These are phyloP conservation scores for Hericium erinaceus DNA, from an alignment of 768 basidiomycete species.

Conservation along the genomic window DNA sequence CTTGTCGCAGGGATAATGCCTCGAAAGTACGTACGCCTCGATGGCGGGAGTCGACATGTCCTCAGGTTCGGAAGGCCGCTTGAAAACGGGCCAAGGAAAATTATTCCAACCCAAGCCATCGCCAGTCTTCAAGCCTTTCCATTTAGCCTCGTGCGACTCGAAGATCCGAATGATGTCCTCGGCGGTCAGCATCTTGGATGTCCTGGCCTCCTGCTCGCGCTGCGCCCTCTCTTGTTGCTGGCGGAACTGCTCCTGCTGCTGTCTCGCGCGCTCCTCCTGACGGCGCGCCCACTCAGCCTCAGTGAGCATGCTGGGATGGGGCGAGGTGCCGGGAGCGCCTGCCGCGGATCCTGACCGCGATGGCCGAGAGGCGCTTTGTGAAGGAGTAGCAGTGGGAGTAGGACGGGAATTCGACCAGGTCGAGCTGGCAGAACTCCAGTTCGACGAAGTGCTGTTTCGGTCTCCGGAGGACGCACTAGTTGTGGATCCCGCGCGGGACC, in stretches of 20 bases:
- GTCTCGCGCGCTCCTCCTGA: conserved; percentile 51
- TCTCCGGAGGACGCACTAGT: conserved; percentile 8
- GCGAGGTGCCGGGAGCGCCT: conserved; percentile 12
- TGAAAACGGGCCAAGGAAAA: conserved; percentile 71
- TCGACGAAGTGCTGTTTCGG: conserved; percentile 12
- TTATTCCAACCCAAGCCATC: conserved; percentile 48
- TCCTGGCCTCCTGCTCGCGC: conserved; percentile 31
- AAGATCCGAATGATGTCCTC: conserved; percentile 50
- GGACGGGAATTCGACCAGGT: conserved; percentile 12
- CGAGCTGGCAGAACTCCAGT: conserved; percentile 12
- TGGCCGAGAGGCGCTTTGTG: conserved; percentile 4
- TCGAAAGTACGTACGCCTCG: conserved; percentile 52
- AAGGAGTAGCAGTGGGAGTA: conserved; percentile 9
- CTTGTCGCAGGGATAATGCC: conserved; percentile 45
- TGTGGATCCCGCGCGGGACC: conserved; percentile 18
- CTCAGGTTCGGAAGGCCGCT: conserved; percentile 44
- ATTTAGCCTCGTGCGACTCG: conserved; percentile 53
- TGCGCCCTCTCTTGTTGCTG: conserved; percentile 55
- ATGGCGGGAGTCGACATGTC: conserved; percentile 51
- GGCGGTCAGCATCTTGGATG: conserved; percentile 37
- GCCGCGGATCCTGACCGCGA: conserved; percentile 5
- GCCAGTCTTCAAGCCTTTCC: conserved; percentile 33
- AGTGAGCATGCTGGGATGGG: conserved; percentile 15
- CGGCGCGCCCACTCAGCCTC: conserved; percentile 56
- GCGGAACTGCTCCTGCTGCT: conserved; percentile 62